Percentiles rank a stretch among this genome's conserved stretches.
Conservation (phyloP, 1,284 basidiomycete genomes). For the Pulchroboletus neoregius region DNA sequence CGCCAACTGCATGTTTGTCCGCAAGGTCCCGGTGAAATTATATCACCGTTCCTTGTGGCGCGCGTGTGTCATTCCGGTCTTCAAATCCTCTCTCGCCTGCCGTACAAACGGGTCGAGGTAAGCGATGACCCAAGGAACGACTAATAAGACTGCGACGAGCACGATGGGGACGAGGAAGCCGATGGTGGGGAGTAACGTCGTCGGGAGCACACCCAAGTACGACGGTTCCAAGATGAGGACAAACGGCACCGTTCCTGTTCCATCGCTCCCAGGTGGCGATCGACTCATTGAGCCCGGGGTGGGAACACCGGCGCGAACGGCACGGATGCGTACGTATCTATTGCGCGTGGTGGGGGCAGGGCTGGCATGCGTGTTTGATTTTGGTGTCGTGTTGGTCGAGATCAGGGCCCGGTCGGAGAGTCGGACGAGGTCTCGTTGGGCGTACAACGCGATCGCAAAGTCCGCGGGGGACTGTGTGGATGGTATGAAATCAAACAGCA, state of each 20-base stretch:
- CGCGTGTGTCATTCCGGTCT: not conserved
- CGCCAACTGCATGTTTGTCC: slow-evolving; percentile 24
- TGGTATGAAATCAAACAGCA: not conserved
- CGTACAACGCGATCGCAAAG: slow-evolving; percentile 40
- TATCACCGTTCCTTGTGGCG: slow-evolving; percentile 21
- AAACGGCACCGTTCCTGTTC: slow-evolving; percentile 39
- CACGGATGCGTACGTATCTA: slow-evolving; percentile 53
- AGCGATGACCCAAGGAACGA: slow-evolving; percentile 31
- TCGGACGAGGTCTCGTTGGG: slow-evolving; percentile 25
- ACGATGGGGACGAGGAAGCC: slow-evolving; percentile 36
- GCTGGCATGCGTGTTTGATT: too few species aligned
- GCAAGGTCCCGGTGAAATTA: not conserved
- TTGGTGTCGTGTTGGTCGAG: not conserved
- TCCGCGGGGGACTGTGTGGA: slow-evolving; percentile 41
- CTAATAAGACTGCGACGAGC: slow-evolving; percentile 23
- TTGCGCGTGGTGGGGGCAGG: slow-evolving; percentile 32
- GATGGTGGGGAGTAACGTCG: slow-evolving; percentile 47
- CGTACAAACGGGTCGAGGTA: slow-evolving; percentile 35
- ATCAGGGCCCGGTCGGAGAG: slow-evolving; percentile 9
- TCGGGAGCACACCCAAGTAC: slow-evolving; percentile 54
- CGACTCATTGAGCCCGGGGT: slow-evolving; percentile 34
- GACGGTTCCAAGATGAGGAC: slow-evolving; percentile 56
- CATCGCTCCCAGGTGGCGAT: not conserved
- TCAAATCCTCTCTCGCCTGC: slow-evolving; percentile 35
- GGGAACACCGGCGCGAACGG: slow-evolving; percentile 48